A percentile compares a stretch with the other conserved stretches of the same genome.
Evolutionary conservation across 2,329 filamentous ascomycete genomes (phyloP).

Genomic region (Aspergillus pseudoviridinutans): DNA sequence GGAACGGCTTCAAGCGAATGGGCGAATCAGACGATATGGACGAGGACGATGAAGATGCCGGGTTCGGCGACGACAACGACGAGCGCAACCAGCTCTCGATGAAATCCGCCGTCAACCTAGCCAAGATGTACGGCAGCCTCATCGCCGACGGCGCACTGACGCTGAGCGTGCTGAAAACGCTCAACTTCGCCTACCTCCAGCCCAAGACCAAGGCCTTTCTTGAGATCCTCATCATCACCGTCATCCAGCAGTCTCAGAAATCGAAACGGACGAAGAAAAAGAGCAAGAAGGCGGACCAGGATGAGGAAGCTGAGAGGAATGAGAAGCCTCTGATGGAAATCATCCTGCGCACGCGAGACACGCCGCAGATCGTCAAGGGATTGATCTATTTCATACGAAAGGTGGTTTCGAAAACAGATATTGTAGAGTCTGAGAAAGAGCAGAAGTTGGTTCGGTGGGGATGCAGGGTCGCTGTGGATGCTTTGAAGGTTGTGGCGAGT

Average conservation of each 20-base stretch:
- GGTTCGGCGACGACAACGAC: constrained; percentile 52
- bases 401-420: constrained; percentile 64
- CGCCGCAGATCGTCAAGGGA: constrained; percentile 66
- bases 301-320: constrained; percentile 38
- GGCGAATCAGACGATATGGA: constrained; percentile 65
- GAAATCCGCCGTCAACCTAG: constrained; percentile 62
- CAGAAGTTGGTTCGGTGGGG: constrained; percentile 49
- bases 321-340: constrained; percentile 60
- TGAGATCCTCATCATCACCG: constrained; percentile 72
- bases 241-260: constrained; percentile 65
- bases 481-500: constrained; percentile 34
- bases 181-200: constrained; percentile 76
- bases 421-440: constrained; percentile 49
- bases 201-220: constrained; percentile 72
- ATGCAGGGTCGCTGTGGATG: constrained; percentile 38
- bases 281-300: constrained; percentile 12
- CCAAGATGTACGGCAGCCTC: constrained; percentile 62
- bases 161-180: constrained; percentile 55
- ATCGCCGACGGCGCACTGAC: constrained; percentile 57
- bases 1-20: constrained; percentile 78
- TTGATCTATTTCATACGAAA: constrained; percentile 77
- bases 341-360: constrained; percentile 61
- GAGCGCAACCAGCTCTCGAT: constrained; percentile 51
- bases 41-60: constrained; percentile 60
- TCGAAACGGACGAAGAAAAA: constrained; percentile 30